Conservation (phyloP, 371 early-diverging fungal genomes). For the Coemansia sp. region DNA sequence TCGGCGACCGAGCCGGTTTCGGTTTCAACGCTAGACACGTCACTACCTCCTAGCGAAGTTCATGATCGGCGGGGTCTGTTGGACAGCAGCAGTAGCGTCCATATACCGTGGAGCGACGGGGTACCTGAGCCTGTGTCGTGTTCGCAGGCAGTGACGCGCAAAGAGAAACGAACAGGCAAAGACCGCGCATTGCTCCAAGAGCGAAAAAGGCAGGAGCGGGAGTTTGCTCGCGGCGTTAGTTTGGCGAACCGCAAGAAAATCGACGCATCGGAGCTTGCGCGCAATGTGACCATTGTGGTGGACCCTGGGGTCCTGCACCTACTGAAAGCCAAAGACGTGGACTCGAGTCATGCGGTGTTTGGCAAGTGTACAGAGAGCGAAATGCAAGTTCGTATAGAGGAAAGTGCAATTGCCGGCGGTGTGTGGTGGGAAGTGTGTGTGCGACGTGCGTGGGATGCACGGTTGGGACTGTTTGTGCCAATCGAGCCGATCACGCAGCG, state of each 20-base stretch:
- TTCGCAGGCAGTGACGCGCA: conserved; percentile 7
- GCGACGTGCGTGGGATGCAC: conserved; percentile 31
- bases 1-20: conserved; percentile 7
- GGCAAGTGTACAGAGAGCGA: conserved; percentile 9
- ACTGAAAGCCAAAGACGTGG: neutral
- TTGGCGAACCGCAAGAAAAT: conserved; percentile 19
- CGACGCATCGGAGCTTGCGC: conserved; percentile 13
- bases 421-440: conserved; percentile 31
- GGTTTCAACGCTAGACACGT: conserved; percentile 11
- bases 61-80: neutral
- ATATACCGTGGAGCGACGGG: conserved; percentile 10
- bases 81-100: conserved; percentile 5
- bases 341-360: conserved; percentile 8
- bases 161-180: neutral
- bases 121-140: neutral
- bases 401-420: neutral
- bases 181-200: neutral
- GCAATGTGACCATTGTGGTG: conserved; percentile 29
- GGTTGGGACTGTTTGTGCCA: conserved; percentile 25
- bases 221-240: conserved; percentile 11
- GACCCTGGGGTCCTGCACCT: conserved; percentile 12
- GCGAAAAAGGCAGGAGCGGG: conserved; percentile 10
- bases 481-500: neutral
- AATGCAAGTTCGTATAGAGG: neutral
- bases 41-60: neutral